These are phyloP conservation scores for Dothidotthia symphoricarpi DNA, from an alignment of 2,329 filamentous ascomycete genomes.

Conservation along the genomic window DNA sequence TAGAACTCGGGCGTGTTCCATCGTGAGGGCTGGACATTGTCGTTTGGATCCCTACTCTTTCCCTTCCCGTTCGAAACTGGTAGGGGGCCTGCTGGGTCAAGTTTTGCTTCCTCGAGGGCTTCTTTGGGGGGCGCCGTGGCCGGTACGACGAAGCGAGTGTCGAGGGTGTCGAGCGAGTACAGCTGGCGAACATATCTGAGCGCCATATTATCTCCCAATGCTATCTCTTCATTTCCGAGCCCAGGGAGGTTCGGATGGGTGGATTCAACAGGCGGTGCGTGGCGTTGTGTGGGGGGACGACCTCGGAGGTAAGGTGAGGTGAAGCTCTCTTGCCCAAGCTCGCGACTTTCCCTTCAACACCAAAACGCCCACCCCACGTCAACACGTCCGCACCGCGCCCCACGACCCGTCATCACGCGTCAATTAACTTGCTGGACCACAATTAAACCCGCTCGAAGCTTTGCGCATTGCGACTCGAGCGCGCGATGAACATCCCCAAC, in stretches of 20 bases:
- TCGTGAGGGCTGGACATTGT: constrained; percentile 61
- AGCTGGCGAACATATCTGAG: constrained; percentile 53
- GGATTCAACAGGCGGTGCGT: too few species aligned
- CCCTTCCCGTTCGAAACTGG: constrained; percentile 24
- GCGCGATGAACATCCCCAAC: constrained; percentile 40
- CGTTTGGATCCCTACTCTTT: constrained; percentile 31
- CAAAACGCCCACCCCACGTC: constrained; percentile 12
- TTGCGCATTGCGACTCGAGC: constrained; percentile 10
- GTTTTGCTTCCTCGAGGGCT: constrained; percentile 34
- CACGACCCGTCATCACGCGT: constrained; percentile 23
- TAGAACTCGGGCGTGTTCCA: constrained; percentile 88
- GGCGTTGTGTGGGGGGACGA: constrained; percentile 10
- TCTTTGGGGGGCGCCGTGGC: constrained; percentile 61
- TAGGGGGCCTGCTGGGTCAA: constrained; percentile 34
- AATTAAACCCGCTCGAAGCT: constrained; percentile 2
- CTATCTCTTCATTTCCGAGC: constrained; percentile 24
- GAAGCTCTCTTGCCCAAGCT: constrained; percentile 17
- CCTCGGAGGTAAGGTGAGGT: constrained; percentile 10
- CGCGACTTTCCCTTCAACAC: constrained; percentile 32
- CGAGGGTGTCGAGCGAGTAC: constrained; percentile 66
- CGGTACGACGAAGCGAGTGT: constrained; percentile 70
- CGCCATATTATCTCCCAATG: constrained; percentile 29
- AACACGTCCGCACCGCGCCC: constrained; percentile 6
- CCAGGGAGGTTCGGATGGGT: constrained; percentile 1
- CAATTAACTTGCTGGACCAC: constrained; percentile 10